A percentile compares a stretch with the other conserved stretches of the same genome.
Conservation (phyloP, 2,329 filamentous ascomycete genomes). For the Diaporthe citrichinensis region DNA sequence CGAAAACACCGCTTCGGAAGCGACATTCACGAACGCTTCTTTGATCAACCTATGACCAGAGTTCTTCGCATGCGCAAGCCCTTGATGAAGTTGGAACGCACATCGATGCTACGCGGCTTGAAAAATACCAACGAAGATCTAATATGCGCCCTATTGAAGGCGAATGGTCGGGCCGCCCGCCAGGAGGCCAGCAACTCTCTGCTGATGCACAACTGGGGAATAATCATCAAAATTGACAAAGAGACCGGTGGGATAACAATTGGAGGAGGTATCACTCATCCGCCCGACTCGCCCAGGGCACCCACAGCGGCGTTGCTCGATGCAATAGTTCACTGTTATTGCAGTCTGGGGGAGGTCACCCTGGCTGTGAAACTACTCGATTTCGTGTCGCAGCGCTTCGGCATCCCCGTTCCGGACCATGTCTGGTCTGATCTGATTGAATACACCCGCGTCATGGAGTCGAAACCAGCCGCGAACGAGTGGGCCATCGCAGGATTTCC, state of each 20-base stretch:
- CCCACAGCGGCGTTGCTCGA: slow-evolving; percentile 73
- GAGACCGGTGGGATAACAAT: slow-evolving; percentile 45
- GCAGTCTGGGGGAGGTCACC: slow-evolving; percentile 74
- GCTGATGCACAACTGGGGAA: slow-evolving; percentile 48
- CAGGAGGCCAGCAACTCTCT: slow-evolving; percentile 52
- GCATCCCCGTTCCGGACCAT: slow-evolving; percentile 66
- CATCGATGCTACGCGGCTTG: not conserved
- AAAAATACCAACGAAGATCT: slow-evolving; percentile 52
- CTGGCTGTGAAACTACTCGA: slow-evolving; percentile 72
- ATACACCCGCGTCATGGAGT: slow-evolving; percentile 73
- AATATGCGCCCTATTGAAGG: slow-evolving; percentile 58
- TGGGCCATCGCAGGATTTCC: slow-evolving; percentile 52
- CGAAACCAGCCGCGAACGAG: slow-evolving; percentile 53
- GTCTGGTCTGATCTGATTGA: slow-evolving; percentile 78
- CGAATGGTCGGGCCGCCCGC: slow-evolving; percentile 56
- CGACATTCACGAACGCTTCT: slow-evolving; percentile 45
- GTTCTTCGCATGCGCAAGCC: slow-evolving; percentile 48
- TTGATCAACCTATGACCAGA: slow-evolving; percentile 50
- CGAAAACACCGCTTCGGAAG: slow-evolving; percentile 49
- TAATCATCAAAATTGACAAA: slow-evolving; percentile 41
- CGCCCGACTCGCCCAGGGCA: slow-evolving; percentile 65
- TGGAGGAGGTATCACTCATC: slow-evolving; percentile 56
- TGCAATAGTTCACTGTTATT: slow-evolving; percentile 77
- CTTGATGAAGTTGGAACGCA: slow-evolving; percentile 19
- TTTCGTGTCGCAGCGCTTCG: slow-evolving; percentile 72